Conservation (phyloP, 371 early-diverging fungal genomes). For the Zychaea mexicana region DNA sequence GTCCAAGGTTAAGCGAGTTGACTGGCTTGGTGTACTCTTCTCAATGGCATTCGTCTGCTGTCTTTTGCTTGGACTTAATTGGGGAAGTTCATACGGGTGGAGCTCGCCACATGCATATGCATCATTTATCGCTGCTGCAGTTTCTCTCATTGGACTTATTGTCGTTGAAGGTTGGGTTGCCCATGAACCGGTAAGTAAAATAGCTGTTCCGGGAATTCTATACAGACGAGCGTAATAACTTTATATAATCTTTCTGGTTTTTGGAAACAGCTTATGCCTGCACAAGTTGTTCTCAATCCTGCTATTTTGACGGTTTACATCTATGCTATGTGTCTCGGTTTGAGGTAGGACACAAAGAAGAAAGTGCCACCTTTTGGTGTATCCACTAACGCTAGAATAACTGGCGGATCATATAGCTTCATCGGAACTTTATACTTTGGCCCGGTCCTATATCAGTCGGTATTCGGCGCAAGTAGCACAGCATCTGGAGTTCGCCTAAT, state of each 20-base stretch:
- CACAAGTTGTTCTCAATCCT: slow-evolving; percentile 18
- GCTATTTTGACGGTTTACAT: slow-evolving; percentile 10
- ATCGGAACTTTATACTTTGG: slow-evolving; percentile 74
- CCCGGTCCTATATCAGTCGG: slow-evolving; percentile 59
- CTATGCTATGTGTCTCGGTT: slow-evolving; percentile 62
- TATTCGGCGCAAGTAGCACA: slow-evolving; percentile 41
- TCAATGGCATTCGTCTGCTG: slow-evolving; percentile 27
- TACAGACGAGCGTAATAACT: slow-evolving; percentile 7
- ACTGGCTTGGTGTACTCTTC: slow-evolving; percentile 43
- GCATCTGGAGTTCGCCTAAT: slow-evolving; percentile 44
- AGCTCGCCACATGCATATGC: slow-evolving; percentile 9
- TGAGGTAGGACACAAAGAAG: too few relatives aligned
- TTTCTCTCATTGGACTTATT: slow-evolving; percentile 9
- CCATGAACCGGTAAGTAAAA: slow-evolving; percentile 15
- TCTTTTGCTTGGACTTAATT: slow-evolving; percentile 53
- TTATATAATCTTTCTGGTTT: slow-evolving; percentile 13
- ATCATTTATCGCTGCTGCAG: slow-evolving; percentile 19
- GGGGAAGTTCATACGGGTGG: slow-evolving; percentile 36
- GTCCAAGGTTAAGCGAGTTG: slow-evolving; percentile 67
- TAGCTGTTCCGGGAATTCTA: slow-evolving; percentile 41
- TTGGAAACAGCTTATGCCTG: slow-evolving; percentile 22
- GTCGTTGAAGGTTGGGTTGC: slow-evolving; percentile 21
- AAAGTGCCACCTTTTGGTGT: neutral
- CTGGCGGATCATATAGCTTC: slow-evolving; percentile 35
- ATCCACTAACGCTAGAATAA: neutral